Conservation (phyloP, 345 rosid genomes). For the Arabidopsis arenosa region DNA sequence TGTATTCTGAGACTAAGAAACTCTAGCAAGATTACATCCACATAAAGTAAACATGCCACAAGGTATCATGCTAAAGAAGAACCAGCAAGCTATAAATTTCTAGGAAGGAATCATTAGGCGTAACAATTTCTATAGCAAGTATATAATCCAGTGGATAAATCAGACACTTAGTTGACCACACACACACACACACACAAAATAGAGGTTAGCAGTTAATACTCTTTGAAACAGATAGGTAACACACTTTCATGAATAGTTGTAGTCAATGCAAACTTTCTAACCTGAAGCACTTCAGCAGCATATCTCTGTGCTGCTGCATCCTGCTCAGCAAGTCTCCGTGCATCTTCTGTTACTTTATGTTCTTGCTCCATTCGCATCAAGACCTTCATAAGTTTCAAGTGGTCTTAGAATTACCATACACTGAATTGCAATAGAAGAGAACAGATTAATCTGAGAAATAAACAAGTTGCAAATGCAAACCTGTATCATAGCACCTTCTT, state of each 20-base stretch:
- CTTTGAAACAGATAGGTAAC: slow-evolving; percentile 1
- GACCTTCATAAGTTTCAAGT: slow-evolving; percentile 53
- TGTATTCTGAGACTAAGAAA: neutral
- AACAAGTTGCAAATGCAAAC: slow-evolving; percentile 51
- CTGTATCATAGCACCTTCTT: slow-evolving; percentile 97
- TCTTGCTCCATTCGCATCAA: slow-evolving; percentile 98
- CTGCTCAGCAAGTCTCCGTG: slow-evolving; percentile 90
- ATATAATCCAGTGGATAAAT: neutral
- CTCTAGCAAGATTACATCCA: slow-evolving; percentile 2
- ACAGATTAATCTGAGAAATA: slow-evolving; percentile 25
- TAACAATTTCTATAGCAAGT: slow-evolving; percentile 3
- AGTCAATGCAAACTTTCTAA: slow-evolving; percentile 27
- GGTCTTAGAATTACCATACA: slow-evolving; percentile 17
- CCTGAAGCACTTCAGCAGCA: slow-evolving; percentile 91
- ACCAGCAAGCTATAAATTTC: slow-evolving; percentile 11
- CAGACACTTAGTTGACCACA: slow-evolving; percentile 19
- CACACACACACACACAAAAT: neutral
- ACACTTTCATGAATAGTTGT: neutral
- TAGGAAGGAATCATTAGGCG: neutral
- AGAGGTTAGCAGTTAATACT: slow-evolving; percentile 9
- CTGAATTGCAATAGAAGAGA: slow-evolving; percentile 16
- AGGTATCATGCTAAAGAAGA: slow-evolving; percentile 20
- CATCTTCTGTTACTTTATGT: slow-evolving; percentile 87
- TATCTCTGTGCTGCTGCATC: slow-evolving; percentile 95
- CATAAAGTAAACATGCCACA: slow-evolving; percentile 9